Evolutionary conservation across 495 filamentous ascomycete genomes (phyloP).

Genomic region (Chaetomium cochliodes): DNA sequence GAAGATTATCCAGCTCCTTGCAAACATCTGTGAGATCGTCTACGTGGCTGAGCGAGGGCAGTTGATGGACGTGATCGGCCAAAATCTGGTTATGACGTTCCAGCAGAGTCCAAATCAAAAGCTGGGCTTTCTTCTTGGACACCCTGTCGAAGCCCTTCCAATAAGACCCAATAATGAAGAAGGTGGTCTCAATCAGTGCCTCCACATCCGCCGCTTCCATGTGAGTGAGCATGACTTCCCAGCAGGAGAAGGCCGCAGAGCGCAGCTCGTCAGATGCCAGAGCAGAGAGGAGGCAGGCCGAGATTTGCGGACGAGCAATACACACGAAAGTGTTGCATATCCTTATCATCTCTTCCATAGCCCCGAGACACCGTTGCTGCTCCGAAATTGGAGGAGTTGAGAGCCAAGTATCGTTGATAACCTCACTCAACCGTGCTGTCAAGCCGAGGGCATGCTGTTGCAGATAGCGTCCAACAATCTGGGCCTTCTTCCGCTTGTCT

Average conservation of each 20-base stretch:
- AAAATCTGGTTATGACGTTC: constrained; percentile 59
- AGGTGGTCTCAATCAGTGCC: constrained; percentile 76
- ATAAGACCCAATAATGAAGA: constrained; percentile 78
- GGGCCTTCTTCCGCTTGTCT: constrained; percentile 52
- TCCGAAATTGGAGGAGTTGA: constrained; percentile 55
- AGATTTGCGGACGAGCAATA: constrained; percentile 86
- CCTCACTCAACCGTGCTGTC: constrained; percentile 75
- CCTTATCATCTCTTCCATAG: constrained; percentile 83
- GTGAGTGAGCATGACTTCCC: constrained; percentile 71
- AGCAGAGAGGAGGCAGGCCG: constrained; percentile 82
- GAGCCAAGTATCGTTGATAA: constrained; percentile 68
- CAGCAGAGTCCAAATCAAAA: constrained; percentile 64
- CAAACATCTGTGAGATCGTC: constrained; percentile 65
- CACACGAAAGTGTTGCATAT: constrained; percentile 66
- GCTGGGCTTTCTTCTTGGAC: constrained; percentile 56
- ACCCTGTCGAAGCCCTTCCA: constrained; percentile 66
- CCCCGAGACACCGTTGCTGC: constrained; percentile 70
- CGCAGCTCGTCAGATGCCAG: constrained; percentile 69
- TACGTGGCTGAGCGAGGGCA: constrained; percentile 78
- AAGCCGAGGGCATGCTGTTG: constrained; percentile 85
- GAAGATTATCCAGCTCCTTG: constrained; percentile 60
- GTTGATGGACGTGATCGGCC: constrained; percentile 60
- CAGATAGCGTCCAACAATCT: constrained; percentile 72
- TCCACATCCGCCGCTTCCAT: constrained; percentile 77
- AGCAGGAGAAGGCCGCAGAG: constrained; percentile 75